A percentile compares a stretch with the other conserved stretches of the same genome.
phyloP scores from a whole-genome alignment of 2,329 filamentous ascomycete genomes.

The Penicillium sp. region DNA sequence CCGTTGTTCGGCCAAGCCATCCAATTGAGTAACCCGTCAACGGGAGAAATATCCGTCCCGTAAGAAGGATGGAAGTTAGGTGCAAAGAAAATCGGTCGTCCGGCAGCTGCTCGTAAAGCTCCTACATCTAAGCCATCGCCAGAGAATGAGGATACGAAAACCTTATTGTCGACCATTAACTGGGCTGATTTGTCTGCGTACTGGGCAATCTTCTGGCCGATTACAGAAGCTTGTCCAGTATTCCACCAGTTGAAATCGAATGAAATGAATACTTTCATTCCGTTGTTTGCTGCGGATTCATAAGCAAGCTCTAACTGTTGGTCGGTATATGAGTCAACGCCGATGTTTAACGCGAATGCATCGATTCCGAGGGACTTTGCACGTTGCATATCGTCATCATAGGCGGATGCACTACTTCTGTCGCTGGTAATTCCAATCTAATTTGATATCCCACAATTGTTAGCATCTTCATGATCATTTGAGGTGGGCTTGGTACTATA shows the following conservation, averaged over 20 bases:
- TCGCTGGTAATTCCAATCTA: conserved; percentile 50
- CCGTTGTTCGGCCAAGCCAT: conserved; percentile 47
- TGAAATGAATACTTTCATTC: conserved; percentile 58
- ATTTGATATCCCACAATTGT: neutral
- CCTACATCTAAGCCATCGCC: conserved; percentile 50
- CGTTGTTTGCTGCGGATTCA: conserved; percentile 46
- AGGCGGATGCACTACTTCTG: conserved; percentile 46
- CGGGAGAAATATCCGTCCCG: conserved; percentile 33
- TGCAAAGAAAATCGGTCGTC: conserved; percentile 49
- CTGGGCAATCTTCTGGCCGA: conserved; percentile 50
- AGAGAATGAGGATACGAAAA: conserved; percentile 57
- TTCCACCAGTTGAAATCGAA: conserved; percentile 58
- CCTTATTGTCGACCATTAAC: conserved; percentile 50
- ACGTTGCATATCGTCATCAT: conserved; percentile 50
- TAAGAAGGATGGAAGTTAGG: conserved; percentile 52
- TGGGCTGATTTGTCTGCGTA: conserved; percentile 50
- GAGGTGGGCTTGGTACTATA: conserved; percentile 9
- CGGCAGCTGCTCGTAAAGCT: conserved; percentile 44
- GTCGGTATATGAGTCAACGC: conserved; percentile 45
- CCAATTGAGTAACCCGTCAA: conserved; percentile 49
- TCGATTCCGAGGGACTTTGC: conserved; percentile 49
- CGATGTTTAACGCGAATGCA: conserved; percentile 55
- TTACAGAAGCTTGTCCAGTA: conserved; percentile 37
- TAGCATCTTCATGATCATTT: neutral
- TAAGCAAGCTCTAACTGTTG: conserved; percentile 52